Base-by-base conservation (phyloP, 495 filamentous ascomycete species). In the Penicillium turbatum region DNA sequence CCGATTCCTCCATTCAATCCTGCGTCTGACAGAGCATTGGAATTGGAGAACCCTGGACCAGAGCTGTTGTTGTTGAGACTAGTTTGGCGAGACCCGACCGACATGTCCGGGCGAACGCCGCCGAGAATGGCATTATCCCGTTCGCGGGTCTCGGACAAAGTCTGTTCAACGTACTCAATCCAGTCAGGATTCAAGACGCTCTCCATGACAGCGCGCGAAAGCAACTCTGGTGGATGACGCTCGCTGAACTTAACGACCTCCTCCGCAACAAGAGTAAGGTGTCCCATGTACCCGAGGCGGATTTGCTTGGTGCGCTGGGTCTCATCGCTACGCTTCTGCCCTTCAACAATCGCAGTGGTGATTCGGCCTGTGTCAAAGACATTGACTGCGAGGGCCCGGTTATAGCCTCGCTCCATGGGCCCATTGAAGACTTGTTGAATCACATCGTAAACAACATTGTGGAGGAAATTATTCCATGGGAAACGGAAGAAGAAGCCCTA, bases 401-500 rank as follows among this genome's bases (percentile, higher is more conserved):
- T 99, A 67, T 85, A 97, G 12, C 93, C 90, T 47, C 91, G 86
- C 57, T 97, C 92, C 89, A 99, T 96, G 11, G 89, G 89, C 0
- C 95, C 93, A 64, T 99, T 99, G 72, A 99, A 98, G 0, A 99
- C 95, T 73, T 99, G 93, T 68, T 99, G 93, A 11, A 99, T 87
- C 56, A 99, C 91, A 67, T 99, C 93, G 68, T 99, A 99, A 21
- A 99, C 93, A 38, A 99, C 93, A 71, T 99, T 99, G 69, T 99
- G 93, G 19, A 99, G 82, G 65, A 99, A 99, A 69, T 99, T 99
- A 65, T 99, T 99, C 93, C 93, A 99, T 4, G 93, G 95, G 68
- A 97, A 97, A 48, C 84, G 85, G 78, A 97, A 99, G 75, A 99
- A 99, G 75, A 98, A 97, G 51, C 86, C 86, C 88, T 90, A 53